Base-by-base conservation (phyloP, 495 filamentous ascomycete species). In the Umbilicaria muhlenbergii region DNA sequence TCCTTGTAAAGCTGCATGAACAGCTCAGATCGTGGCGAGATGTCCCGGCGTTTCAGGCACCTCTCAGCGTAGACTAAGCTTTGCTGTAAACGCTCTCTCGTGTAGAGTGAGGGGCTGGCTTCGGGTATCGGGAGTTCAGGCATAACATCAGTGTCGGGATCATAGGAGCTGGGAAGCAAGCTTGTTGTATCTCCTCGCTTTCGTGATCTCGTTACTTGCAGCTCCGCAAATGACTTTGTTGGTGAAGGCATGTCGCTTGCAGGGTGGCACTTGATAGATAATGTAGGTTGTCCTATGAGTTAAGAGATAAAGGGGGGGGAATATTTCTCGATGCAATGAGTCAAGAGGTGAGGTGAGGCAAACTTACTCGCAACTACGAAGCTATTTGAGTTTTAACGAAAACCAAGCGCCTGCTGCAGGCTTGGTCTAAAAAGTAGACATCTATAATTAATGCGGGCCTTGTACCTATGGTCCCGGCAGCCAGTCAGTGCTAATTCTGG, bases 1-100 rank as follows among this genome's bases (percentile, higher is more conserved):
- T 42, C 40, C 32, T 42, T 42, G 40, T 42, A 42, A 42, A 42
- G 24, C 32, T 32, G 28, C 32, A 42, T 42, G 40, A 42, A 42
- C 32, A 42, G 32, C 32, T 42, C 16, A 33, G 40, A 42, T 42
- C 28, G 40, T 33, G 32, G 40, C 24, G 28, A 33, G 24, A 42
- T 42, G 40, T 42, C 40, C 40, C 40, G 24, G 24, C 40, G 24
- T 34, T 34, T 32, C 40, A 42, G 32, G 40, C 24, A 42, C 32
- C 28, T 33, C 32, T 42, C 32, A 34, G 40, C 40, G 32, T 42
- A 42, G 28, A 42, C 32, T 32, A 42, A 34, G 40, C 40, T 34
- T 42, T 42, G 32, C 32, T 42, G 40, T 42, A 42, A 42, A 16
- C 40, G 40, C 24, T 34, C 32, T 33, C 32, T 33, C 24, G 40